These are phyloP conservation scores for Asterella californica DNA, from an alignment of 225 moss, liverwort and hornwort species.

Conservation along the genomic window DNA sequence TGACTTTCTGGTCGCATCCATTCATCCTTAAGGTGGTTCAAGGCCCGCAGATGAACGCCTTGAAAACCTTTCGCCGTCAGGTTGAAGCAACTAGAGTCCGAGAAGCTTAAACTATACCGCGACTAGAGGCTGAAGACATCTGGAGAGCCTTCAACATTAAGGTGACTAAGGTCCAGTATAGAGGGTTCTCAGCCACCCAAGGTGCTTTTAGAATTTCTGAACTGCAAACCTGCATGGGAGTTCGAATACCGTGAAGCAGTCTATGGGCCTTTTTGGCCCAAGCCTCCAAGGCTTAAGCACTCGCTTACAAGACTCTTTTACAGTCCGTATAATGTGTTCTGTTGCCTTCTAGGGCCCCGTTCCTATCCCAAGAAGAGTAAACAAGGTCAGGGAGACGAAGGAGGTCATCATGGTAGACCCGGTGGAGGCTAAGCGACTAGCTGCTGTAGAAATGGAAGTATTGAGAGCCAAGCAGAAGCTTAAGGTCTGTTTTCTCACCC, in stretches of 20 bases:
- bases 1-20: too few relatives aligned
- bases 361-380: neutral
- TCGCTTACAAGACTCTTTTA: too few relatives aligned
- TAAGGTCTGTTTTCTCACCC: constrained; percentile 40
- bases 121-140: too few relatives aligned
- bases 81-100: neutral
- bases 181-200: neutral
- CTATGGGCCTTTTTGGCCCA: too few relatives aligned
- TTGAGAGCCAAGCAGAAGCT: constrained; percentile 57
- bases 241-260: neutral
- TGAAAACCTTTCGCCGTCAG: neutral
- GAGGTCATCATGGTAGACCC: constrained; percentile 81
- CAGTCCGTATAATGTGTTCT: neutral
- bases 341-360: constrained; percentile 14
- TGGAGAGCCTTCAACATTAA: neutral
- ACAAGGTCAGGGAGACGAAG: constrained; percentile 42
- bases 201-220: neutral
- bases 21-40: too few relatives aligned
- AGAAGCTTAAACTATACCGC: too few relatives aligned
- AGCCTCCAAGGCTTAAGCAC: too few relatives aligned
- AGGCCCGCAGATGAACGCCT: neutral
- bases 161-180: neutral
- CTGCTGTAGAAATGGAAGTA: constrained; percentile 75
- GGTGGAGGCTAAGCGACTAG: constrained; percentile 90
- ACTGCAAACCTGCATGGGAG: neutral